These are phyloP conservation scores for Boletus barrowsii DNA, from an alignment of 768 basidiomycete species.

Conservation along the genomic window DNA sequence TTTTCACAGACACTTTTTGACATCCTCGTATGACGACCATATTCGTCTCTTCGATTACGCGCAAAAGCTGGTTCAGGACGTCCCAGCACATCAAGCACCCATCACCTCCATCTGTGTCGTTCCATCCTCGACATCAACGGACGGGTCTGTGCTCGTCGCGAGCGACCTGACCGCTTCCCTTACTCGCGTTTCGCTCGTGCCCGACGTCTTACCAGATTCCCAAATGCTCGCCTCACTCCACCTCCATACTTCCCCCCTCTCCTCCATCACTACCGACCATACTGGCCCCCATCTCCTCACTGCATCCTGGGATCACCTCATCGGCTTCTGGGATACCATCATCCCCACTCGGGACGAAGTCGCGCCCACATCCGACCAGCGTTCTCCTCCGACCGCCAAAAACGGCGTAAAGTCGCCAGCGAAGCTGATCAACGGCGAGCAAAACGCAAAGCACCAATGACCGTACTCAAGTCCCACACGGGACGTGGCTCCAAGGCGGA, in stretches of 20 bases:
- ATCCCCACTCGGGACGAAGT: conserved; percentile 67
- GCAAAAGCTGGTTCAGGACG: conserved; percentile 49
- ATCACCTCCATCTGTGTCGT: conserved; percentile 64
- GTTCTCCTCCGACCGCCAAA: conserved; percentile 40
- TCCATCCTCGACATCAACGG: conserved; percentile 30
- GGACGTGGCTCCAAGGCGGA: conserved; percentile 73
- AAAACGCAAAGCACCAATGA: conserved; percentile 63
- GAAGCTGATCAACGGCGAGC: conserved; percentile 32
- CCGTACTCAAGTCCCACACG: conserved; percentile 80
- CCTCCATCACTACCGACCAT: conserved; percentile 58
- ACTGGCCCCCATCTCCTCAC: conserved; percentile 70
- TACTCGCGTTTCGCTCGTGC: conserved; percentile 25
- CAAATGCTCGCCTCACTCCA: conserved; percentile 60
- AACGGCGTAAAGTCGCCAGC: conserved; percentile 54
- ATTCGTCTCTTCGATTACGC: conserved; percentile 73
- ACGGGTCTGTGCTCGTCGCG: conserved; percentile 45
- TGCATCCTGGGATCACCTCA: conserved; percentile 80
- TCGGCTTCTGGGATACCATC: conserved; percentile 76
- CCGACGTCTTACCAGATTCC: conserved; percentile 4
- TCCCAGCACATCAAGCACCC: conserved; percentile 58
- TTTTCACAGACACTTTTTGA: conserved; percentile 58
- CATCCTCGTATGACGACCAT: conserved; percentile 78
- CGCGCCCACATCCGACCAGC: conserved; percentile 7
- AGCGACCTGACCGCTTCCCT: conserved; percentile 73
- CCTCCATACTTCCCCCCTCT: conserved; percentile 79